Evolutionary conservation across 148 eudicot genomes (phyloP).

Genomic region (Fagopyrum tataricum): DNA sequence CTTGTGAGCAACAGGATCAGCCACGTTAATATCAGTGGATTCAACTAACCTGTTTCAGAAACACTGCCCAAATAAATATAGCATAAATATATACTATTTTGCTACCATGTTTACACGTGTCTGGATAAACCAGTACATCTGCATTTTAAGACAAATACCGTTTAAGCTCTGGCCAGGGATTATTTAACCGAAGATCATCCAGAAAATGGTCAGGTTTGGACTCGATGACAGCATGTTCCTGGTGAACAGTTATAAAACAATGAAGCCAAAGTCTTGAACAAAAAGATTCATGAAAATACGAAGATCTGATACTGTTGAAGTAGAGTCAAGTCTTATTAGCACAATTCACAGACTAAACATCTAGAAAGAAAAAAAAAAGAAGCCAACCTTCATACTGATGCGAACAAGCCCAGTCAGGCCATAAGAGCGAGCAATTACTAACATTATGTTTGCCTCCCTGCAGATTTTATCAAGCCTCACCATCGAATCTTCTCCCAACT

Average conservation of each 20-base stretch:
- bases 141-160: slow-evolving; percentile 33
- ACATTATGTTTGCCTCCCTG: slow-evolving; percentile 66
- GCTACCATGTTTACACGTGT: slow-evolving; percentile 2
- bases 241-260: slow-evolving; percentile 12
- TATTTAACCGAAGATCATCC: slow-evolving; percentile 92
- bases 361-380: not conserved
- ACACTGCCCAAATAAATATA: not conserved
- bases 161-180: slow-evolving; percentile 87
- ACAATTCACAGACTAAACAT: not conserved
- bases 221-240: slow-evolving; percentile 89
- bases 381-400: slow-evolving; percentile 72
- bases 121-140: not conserved
- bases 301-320: not conserved
- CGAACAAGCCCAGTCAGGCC: slow-evolving; percentile 92
- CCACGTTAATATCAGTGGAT: slow-evolving; percentile 59
- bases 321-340: not conserved
- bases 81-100: not conserved
- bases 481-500: slow-evolving; percentile 85
- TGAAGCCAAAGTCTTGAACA: not conserved
- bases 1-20: slow-evolving; percentile 90
- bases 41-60: slow-evolving; percentile 60
- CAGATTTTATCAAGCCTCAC: slow-evolving; percentile 80
- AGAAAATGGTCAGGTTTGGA: slow-evolving; percentile 97
- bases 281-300: not conserved
- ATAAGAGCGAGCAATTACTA: slow-evolving; percentile 84